A percentile compares a stretch with the other conserved stretches of the same genome.
Conservation (phyloP, 495 filamentous ascomycete genomes). For the Endocarpon pusillum region DNA sequence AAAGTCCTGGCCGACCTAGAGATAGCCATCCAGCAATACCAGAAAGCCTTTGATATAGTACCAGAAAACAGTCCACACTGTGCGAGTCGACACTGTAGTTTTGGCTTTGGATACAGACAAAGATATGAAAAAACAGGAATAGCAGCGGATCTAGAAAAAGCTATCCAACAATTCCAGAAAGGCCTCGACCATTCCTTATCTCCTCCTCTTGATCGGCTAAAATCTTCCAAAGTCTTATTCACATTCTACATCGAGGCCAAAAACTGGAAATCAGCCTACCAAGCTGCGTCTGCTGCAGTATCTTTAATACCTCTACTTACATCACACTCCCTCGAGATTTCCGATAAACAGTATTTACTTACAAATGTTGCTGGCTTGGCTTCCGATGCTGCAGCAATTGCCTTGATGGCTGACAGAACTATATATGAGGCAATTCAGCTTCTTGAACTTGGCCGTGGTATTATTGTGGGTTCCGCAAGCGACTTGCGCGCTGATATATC, state of each 20-base stretch:
- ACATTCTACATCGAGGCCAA: background rate
- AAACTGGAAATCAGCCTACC: background rate
- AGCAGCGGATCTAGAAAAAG: background rate
- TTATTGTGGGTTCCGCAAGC: slow-evolving; percentile 4
- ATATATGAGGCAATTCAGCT: slow-evolving; percentile 5
- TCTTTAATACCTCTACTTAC: slow-evolving; percentile 3
- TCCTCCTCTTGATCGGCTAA: background rate
- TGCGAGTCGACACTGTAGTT: background rate
- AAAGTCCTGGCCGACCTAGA: background rate
- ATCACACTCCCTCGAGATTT: slow-evolving; percentile 6
- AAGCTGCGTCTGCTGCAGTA: background rate
- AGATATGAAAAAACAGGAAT: background rate
- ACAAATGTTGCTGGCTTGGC: slow-evolving; percentile 6
- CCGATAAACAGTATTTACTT: slow-evolving; percentile 12
- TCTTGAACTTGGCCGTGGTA: slow-evolving; percentile 10
- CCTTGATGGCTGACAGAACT: slow-evolving; percentile 6
- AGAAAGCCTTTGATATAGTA: background rate
- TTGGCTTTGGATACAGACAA: background rate
- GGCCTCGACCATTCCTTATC: background rate
- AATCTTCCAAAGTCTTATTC: background rate
- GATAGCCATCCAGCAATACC: background rate
- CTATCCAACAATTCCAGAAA: background rate
- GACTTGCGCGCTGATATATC: slow-evolving; percentile 4
- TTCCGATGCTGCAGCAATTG: slow-evolving; percentile 11
- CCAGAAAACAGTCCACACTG: background rate